Conservation (phyloP, 371 early-diverging fungal species). For the Mucor circinelloides region DNA sequence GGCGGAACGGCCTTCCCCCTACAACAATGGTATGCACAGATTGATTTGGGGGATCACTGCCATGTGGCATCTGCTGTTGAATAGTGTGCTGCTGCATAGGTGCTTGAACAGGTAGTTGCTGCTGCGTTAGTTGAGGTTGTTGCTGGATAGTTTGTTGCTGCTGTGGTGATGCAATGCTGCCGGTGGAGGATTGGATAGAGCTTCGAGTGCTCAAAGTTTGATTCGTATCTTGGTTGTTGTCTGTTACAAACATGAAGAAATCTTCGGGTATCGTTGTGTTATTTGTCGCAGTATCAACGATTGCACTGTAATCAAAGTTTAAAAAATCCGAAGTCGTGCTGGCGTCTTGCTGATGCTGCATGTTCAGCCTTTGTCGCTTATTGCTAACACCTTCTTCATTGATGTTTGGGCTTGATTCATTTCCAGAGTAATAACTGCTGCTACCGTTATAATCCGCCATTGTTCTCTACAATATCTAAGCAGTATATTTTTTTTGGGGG, state of each 20-base stretch:
- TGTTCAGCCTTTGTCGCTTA: background rate
- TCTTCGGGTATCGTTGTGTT: slow-evolving; percentile 17
- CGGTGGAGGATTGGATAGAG: background rate
- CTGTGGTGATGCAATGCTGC: background rate
- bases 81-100: background rate
- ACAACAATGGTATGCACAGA: slow-evolving; percentile 46
- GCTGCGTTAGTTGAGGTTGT: background rate
- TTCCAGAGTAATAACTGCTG: background rate
- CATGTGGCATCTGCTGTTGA: background rate
- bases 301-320: slow-evolving; percentile 17
- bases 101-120: background rate
- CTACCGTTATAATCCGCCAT: background rate
- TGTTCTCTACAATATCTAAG: too few relatives aligned
- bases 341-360: background rate
- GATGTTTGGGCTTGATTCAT: background rate
- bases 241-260: slow-evolving; percentile 26
- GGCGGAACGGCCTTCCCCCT: slow-evolving; percentile 42
- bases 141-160: background rate
- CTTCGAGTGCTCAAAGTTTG: background rate
- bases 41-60: slow-evolving; percentile 32
- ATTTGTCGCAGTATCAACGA: background rate
- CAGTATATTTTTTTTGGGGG: too few relatives aligned
- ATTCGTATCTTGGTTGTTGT: background rate
- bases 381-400: background rate
- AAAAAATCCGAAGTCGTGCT: slow-evolving; percentile 12